phyloP scores from a whole-genome alignment of 371 early-diverging fungal genomes.

The Dichotomocladium elegans region DNA sequence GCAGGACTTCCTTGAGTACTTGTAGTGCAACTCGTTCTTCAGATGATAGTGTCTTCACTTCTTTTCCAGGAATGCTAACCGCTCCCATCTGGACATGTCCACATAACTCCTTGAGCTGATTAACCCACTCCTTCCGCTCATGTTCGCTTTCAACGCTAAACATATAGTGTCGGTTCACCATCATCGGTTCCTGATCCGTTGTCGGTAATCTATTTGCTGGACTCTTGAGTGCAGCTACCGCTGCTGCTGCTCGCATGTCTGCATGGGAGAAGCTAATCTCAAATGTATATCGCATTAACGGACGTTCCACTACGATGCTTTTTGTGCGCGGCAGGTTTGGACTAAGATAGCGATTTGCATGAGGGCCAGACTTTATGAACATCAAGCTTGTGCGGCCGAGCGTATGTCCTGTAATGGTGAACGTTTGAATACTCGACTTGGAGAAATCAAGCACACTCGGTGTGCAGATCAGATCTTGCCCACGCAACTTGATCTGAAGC shows the following conservation, averaged over 20 bases:
- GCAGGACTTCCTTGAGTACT: conserved; percentile 50
- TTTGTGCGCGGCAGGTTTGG: conserved; percentile 54
- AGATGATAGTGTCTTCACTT: conserved; percentile 10
- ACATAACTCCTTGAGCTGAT: conserved; percentile 24
- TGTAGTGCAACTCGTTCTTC: conserved; percentile 52
- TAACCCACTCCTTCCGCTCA: conserved; percentile 47
- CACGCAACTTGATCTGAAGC: conserved; percentile 60
- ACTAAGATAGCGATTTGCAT: conserved; percentile 53
- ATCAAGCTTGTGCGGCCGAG: conserved; percentile 67
- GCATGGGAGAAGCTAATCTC: conserved; percentile 51
- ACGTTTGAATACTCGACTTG: conserved; percentile 49
- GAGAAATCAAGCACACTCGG: conserved; percentile 62
- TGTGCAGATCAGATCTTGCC: conserved; percentile 54
- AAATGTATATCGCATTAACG: conserved; percentile 68
- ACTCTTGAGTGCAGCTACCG: neutral
- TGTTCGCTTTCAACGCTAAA: conserved; percentile 55
- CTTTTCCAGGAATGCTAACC: conserved; percentile 26
- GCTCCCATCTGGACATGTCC: conserved; percentile 26
- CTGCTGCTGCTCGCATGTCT: conserved; percentile 18
- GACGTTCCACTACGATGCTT: conserved; percentile 61
- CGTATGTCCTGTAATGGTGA: conserved; percentile 58
- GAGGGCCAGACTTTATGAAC: conserved; percentile 53
- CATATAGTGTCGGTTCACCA: conserved; percentile 48
- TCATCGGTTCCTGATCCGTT: conserved; percentile 3
- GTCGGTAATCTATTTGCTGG: neutral